Base-by-base conservation (phyloP, 495 filamentous ascomycete genomes). In the Trichocladium uniseriatum region DNA sequence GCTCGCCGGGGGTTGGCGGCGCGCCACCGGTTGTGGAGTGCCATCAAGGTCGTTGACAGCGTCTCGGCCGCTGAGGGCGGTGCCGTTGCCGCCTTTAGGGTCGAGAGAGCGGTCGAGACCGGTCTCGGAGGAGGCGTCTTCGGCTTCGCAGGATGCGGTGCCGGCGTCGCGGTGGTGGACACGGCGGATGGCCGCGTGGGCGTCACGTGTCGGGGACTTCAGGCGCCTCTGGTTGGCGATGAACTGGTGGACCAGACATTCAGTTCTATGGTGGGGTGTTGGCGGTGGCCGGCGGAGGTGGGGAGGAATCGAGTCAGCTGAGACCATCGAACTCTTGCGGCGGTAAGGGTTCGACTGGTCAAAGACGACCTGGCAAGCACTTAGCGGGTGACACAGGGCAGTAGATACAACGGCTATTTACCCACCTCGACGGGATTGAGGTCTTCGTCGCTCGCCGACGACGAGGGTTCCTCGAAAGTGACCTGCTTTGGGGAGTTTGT, bases 201-300 rank as follows among this genome's bases (percentile, higher is more conserved):
- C 8, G 14, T 6, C 24, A 27, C 19, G 18, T 18, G 55, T 35
- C 52, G 54, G 11, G 29, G 21, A 24, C 19, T 7, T 14, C 0
- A 43, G 40, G 28, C 43, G 31, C 53, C 67, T 69, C 59, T 75
- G 69, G 63, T 69, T 45, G 44, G 82, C 84, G 24, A 95, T 79
- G 7, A 95, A 74, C 18, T 83, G 77, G 62, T 95, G 89, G 6
- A 95, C 87, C 51, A 90, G 81, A 60, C 89, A 95, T 48, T 85
- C 79, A 0, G 84, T 65, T 49, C 59, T 89, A 9, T 66, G 21
- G 15, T 27, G 31, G 13, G 32, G 11, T 3, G 21, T 72, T 40
- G 72, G n/a, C n/a, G n/a, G 70, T 41, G 73, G 72, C 15, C 69
- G 53, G 28, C 65, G 64, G n/a, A 72, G 64, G 44, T 59, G 60